Evolutionary conservation across 2,329 filamentous ascomycete genomes (phyloP).

Genomic region (Paecilomyces dactylethromorphus): DNA sequence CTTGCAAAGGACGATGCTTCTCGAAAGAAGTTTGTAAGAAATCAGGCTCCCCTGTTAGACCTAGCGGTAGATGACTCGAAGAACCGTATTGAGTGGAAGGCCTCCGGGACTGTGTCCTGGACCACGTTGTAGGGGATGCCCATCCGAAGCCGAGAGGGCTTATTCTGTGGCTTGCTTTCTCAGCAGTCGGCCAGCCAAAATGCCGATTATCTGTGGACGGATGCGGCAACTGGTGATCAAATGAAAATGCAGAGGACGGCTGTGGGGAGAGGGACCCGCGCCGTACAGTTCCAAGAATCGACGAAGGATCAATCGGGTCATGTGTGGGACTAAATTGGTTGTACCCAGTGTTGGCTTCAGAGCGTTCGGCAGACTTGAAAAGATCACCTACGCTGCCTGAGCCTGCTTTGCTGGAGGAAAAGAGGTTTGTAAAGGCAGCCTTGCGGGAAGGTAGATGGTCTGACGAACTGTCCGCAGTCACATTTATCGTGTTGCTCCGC

Average conservation of each 20-base stretch:
- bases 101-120: slow-evolving; percentile 69
- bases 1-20: slow-evolving; percentile 47
- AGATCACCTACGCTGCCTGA: slow-evolving; percentile 24
- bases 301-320: slow-evolving; percentile 41
- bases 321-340: slow-evolving; percentile 42
- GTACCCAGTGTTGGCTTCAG: slow-evolving; percentile 33
- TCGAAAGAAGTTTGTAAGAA: slow-evolving; percentile 43
- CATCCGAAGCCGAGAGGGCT: slow-evolving; percentile 49
- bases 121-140: slow-evolving; percentile 56
- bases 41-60: slow-evolving; percentile 46
- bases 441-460: slow-evolving; percentile 33
- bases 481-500: slow-evolving; percentile 37
- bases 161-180: slow-evolving; percentile 48
- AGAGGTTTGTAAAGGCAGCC: slow-evolving; percentile 37
- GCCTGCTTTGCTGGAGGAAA: slow-evolving; percentile 33
- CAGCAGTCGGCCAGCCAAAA: slow-evolving; percentile 58
- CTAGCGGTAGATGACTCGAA: slow-evolving; percentile 54
- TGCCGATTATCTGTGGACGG: slow-evolving; percentile 73
- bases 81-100: slow-evolving; percentile 74
- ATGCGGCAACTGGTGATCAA: slow-evolving; percentile 56
- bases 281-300: slow-evolving; percentile 35
- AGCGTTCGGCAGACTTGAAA: slow-evolving; percentile 23
- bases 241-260: slow-evolving; percentile 50
- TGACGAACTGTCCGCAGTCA: slow-evolving; percentile 36
- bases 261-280: slow-evolving; percentile 40